phyloP scores from a whole-genome alignment of 1,139 yeast genomes.

The Suhomyces taliae region DNA sequence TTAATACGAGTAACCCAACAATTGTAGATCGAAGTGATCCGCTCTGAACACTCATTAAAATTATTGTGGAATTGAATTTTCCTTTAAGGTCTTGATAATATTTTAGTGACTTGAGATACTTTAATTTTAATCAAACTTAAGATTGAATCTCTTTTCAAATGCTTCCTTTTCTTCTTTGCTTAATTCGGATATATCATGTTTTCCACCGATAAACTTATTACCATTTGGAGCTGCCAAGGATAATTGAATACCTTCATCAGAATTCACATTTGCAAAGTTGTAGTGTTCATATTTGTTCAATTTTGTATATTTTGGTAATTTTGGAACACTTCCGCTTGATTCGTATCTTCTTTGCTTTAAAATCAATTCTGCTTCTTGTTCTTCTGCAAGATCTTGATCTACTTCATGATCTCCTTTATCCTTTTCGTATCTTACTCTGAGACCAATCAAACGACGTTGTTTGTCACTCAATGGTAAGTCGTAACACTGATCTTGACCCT shows the following conservation, averaged over 20 bases:
- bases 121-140: slow-evolving; percentile 1
- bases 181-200: not conserved
- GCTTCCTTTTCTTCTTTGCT: not conserved
- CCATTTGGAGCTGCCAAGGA: slow-evolving; percentile 1
- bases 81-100: too few species aligned
- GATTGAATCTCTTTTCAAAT: slow-evolving; percentile 2
- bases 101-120: not conserved
- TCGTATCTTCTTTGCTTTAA: slow-evolving; percentile 15
- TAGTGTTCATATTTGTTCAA: slow-evolving; percentile 7
- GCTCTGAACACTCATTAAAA: too few species aligned
- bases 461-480: slow-evolving; percentile 42
- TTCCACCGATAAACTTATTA: not conserved
- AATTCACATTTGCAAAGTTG: not conserved
- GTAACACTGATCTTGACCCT: slow-evolving; percentile 41
- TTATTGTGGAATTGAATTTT: too few species aligned
- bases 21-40: too few species aligned
- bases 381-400: slow-evolving; percentile 5
- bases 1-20: too few species aligned
- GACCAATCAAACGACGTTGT: slow-evolving; percentile 40
- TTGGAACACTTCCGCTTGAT: not conserved
- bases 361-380: slow-evolving; percentile 12
- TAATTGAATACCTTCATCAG: slow-evolving; percentile 2
- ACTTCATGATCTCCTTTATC: not conserved
- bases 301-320: slow-evolving; percentile 9
- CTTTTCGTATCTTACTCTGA: slow-evolving; percentile 12